A percentile compares a stretch with the other conserved stretches of the same genome.
These are phyloP conservation scores for Grifola frondosa DNA, from an alignment of 1,284 basidiomycete species.

Conservation along the genomic window DNA sequence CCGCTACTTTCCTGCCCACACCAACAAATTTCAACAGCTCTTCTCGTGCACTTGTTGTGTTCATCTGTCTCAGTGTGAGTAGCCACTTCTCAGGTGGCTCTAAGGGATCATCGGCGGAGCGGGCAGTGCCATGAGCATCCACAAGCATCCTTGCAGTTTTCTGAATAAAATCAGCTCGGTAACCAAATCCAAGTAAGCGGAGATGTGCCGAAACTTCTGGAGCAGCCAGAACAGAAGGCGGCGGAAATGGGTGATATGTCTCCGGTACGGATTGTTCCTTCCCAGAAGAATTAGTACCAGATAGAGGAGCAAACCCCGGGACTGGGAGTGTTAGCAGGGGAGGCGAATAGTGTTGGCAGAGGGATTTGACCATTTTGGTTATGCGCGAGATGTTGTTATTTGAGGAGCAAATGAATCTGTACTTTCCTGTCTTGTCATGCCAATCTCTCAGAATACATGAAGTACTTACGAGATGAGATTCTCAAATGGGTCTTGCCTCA, in stretches of 20 bases:
- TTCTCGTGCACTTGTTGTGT: conserved; percentile 64
- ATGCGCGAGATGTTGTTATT: conserved; percentile 97
- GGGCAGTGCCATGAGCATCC: conserved; percentile 43
- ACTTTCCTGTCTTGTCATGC: conserved; percentile 4
- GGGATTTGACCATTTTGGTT: conserved; percentile 82
- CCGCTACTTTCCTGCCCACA: conserved; percentile 94
- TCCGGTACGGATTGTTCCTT: conserved; percentile 23
- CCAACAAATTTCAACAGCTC: conserved; percentile 83
- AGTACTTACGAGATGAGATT: conserved; percentile 84
- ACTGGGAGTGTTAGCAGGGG: conserved; percentile 53
- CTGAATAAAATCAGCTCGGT: conserved; percentile 89
- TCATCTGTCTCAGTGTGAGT: conserved; percentile 47
- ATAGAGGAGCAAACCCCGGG: conserved; percentile 27
- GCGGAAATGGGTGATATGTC: conserved; percentile 84
- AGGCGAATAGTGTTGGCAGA: conserved; percentile 71
- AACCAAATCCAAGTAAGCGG: conserved; percentile 90
- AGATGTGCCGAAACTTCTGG: conserved; percentile 66
- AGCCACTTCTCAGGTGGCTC: conserved; percentile 66
- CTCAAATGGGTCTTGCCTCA: conserved; percentile 96
- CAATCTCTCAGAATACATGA: background rate
- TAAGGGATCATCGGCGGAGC: conserved; percentile 18
- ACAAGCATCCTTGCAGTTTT: conserved; percentile 81
- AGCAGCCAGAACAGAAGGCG: conserved; percentile 65
- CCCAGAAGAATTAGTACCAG: background rate
- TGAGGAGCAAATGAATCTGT: conserved; percentile 95